Percentiles rank a stretch among this genome's conserved stretches.
Evolutionary conservation across 1,139 yeast genomes (phyloP).

Genomic region (Hemisphaericaspora subhashii): DNA sequence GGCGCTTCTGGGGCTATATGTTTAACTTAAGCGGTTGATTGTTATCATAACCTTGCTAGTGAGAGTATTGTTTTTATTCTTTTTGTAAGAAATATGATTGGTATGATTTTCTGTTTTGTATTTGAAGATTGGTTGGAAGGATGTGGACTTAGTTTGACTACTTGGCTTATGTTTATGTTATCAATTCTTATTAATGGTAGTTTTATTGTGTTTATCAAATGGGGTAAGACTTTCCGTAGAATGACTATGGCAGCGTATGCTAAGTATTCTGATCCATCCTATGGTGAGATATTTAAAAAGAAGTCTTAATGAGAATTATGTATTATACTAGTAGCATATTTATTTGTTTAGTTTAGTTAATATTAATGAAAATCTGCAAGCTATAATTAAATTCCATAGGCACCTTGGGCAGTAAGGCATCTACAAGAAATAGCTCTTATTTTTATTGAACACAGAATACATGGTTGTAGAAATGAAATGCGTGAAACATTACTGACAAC

Average conservation of each 20-base stretch:
- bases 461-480: too few species aligned
- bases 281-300: constrained; percentile 8
- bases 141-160: constrained; percentile 35
- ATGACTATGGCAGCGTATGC: constrained; percentile 27
- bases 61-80: constrained; percentile 55
- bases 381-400: too few species aligned
- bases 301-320: too few species aligned
- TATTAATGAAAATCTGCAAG: too few species aligned
- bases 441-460: too few species aligned
- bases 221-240: constrained; percentile 41
- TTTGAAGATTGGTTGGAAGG: constrained; percentile 48
- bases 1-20: constrained; percentile 56
- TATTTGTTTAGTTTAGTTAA: too few species aligned
- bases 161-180: constrained; percentile 51
- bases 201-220: constrained; percentile 34
- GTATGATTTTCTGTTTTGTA: constrained; percentile 47
- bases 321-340: too few species aligned
- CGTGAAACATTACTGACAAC: too few species aligned
- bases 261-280: constrained; percentile 20
- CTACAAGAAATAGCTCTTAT: too few species aligned
- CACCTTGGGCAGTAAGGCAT: too few species aligned
- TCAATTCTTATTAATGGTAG: constrained; percentile 45
- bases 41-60: constrained; percentile 56
- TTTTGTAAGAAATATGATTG: constrained; percentile 47
- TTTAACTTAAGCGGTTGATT: constrained; percentile 57